Evolutionary conservation across 2,329 filamentous ascomycete species (phyloP), one percentile per base, ranked within the genome.

Genomic region (Monosporascus sp.): DNA sequence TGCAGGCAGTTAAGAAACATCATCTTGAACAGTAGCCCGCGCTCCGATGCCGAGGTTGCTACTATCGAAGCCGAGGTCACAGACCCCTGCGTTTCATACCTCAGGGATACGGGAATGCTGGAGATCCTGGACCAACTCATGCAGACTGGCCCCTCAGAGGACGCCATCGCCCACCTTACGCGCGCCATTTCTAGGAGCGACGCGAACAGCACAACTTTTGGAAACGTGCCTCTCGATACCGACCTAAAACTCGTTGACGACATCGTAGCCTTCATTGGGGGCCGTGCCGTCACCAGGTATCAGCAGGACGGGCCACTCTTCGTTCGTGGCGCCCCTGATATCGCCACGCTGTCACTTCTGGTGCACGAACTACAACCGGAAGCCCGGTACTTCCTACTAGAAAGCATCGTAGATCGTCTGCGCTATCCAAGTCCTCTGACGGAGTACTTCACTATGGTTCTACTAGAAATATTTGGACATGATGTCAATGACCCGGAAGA

Each of bases 371-470:
- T 95, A 40, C 78, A 81, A 40, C 82, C 89, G 1, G 90, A 95
- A 70, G 85, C 86, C 22, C 86, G 92, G 51, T 96, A 96, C 74
- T 89, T 90, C 68, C 77, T 99, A 54, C 73, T 97, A 53, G 85
- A 81, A 61, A 89, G 89, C 60, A 90, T 99, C 67, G 82, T 90
- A 53, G 96, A 97, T 70, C 92, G 97, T 72, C 81, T 99, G 48
- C 88, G 94, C 56, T 96, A 88, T 69, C 91, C 92, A 11, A 96
- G 91, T 66, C 85, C 86, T 48, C 86, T 95, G 65, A 99, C 94
- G 14, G 88, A 92, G 65, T 99, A 94, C 74, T 99, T 96, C 74
- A 92, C 86, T 67, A 89, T 91, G 64, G 82, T 88, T 16, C 78
- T 97, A 44, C 79, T 97, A 48, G 85, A 95, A 62, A 78, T 97